A percentile compares a stretch with the other conserved stretches of the same genome.
phyloP scores from a whole-genome alignment of 2,329 filamentous ascomycete species.

The Scedosporium boydii region DNA sequence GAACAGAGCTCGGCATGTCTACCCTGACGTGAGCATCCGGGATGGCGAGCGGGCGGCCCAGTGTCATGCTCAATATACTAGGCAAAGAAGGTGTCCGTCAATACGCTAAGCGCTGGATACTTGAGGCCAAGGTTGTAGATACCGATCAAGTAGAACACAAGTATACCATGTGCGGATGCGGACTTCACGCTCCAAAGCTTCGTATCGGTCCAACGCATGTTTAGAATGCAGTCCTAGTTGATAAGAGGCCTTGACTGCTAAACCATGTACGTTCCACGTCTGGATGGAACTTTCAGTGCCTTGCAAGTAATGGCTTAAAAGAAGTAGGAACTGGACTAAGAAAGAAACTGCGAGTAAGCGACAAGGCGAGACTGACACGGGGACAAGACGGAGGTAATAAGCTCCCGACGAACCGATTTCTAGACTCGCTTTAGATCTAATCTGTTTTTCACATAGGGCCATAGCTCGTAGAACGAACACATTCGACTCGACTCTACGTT shows the following conservation, averaged over 20 bases:
- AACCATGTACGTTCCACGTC: slow-evolving; percentile 20
- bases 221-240: slow-evolving; percentile 22
- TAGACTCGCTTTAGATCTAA: slow-evolving; percentile 29
- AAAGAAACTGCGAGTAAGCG: neutral
- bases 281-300: slow-evolving; percentile 23
- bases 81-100: neutral
- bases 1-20: neutral
- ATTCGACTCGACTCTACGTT: slow-evolving; percentile 29
- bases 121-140: neutral
- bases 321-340: slow-evolving; percentile 20
- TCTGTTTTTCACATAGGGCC: slow-evolving; percentile 30
- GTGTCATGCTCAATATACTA: slow-evolving; percentile 4
- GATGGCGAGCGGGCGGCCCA: neutral
- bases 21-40: slow-evolving; percentile 1
- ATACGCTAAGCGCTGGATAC: neutral
- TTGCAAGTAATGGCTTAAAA: slow-evolving; percentile 22
- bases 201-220: neutral
- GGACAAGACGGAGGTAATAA: neutral
- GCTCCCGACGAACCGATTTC: slow-evolving; percentile 20
- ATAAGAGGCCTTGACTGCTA: slow-evolving; percentile 21
- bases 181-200: neutral
- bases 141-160: slow-evolving; percentile 4
- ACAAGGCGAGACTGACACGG: neutral
- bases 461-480: slow-evolving; percentile 34
- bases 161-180: neutral